Evolutionary conservation across 2,329 filamentous ascomycete genomes (phyloP).

Genomic region (Leptographium procerum): DNA sequence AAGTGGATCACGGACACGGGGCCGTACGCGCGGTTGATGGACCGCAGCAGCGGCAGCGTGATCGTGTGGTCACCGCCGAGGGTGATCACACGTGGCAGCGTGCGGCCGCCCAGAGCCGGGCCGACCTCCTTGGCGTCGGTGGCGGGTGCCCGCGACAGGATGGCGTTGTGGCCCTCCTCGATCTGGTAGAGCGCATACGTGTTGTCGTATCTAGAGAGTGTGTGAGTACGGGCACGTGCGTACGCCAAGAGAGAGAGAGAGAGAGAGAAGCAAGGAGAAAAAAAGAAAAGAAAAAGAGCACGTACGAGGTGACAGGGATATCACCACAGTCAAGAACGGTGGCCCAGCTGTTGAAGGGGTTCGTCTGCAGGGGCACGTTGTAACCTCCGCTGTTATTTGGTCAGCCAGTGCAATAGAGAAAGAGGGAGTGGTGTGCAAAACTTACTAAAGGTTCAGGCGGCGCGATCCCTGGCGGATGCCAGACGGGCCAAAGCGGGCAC

Average conservation of each 20-base stretch:
- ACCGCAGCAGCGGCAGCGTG: slow-evolving; percentile 46
- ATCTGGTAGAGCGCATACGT: slow-evolving; percentile 72
- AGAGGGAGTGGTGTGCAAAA: slow-evolving; percentile 3
- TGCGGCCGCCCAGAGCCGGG: slow-evolving; percentile 60
- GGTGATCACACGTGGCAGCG: slow-evolving; percentile 70
- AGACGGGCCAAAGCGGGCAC: slow-evolving; percentile 73
- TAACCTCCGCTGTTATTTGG: slow-evolving; percentile 58
- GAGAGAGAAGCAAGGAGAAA: too few relatives aligned
- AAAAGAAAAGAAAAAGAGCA: too few relatives aligned
- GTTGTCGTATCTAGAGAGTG: slow-evolving; percentile 47
- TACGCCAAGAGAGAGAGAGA: too few relatives aligned
- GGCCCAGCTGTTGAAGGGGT: slow-evolving; percentile 74
- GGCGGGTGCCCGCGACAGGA: slow-evolving; percentile 58
- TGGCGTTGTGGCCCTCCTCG: slow-evolving; percentile 69
- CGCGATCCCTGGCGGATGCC: slow-evolving; percentile 80
- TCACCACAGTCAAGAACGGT: slow-evolving; percentile 75
- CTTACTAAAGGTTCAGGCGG: slow-evolving; percentile 77
- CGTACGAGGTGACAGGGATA: slow-evolving; percentile 68
- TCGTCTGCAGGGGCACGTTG: slow-evolving; percentile 69
- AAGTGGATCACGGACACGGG: slow-evolving; percentile 52
- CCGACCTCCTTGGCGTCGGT: slow-evolving; percentile 58
- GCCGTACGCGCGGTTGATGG: slow-evolving; percentile 49
- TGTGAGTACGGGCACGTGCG: too few relatives aligned
- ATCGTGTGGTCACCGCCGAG: slow-evolving; percentile 56
- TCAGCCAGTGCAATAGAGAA: neutral